Percentiles rank a stretch among this genome's conserved stretches.
Conservation (phyloP, 106 monocot genomes). For the Platanthera guangdongensis region DNA sequence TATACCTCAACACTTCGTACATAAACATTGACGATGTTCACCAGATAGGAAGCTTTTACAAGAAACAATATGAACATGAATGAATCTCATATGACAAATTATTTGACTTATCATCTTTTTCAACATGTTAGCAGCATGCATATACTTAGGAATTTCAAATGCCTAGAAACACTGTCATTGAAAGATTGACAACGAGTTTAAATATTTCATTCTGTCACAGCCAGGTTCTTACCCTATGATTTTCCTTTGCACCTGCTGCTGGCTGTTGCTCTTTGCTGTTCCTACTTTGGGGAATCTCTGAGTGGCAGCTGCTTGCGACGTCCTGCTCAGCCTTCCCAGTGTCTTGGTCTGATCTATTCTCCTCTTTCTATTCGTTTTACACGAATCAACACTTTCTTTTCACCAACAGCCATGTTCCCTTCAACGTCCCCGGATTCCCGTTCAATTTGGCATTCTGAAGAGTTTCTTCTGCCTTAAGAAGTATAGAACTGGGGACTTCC, state of each 20-base stretch:
- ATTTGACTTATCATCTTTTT: too few species aligned
- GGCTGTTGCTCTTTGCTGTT: slow-evolving; percentile 25
- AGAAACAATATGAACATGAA: too few species aligned
- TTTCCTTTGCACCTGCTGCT: slow-evolving; percentile 28
- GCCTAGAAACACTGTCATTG: too few species aligned
- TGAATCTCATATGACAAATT: too few species aligned
- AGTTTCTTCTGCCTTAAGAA: slow-evolving; percentile 33
- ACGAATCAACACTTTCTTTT: slow-evolving; percentile 28
- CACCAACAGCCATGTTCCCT: slow-evolving; percentile 3
- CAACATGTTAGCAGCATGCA: too few species aligned
- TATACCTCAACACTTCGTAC: too few species aligned
- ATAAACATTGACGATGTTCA: too few species aligned
- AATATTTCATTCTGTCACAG: background rate
- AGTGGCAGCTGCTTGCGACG: slow-evolving; percentile 24
- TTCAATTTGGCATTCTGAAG: slow-evolving; percentile 52
- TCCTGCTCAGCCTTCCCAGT: slow-evolving; percentile 36
- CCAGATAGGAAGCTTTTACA: too few species aligned
- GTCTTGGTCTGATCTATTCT: slow-evolving; percentile 47
- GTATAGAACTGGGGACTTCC: slow-evolving; percentile 17
- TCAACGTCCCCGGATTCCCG: slow-evolving; percentile 40
- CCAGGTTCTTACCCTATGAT: slow-evolving; percentile 42
- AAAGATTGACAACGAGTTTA: too few species aligned
- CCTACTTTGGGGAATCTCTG: slow-evolving; percentile 23
- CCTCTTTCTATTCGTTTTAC: slow-evolving; percentile 20
- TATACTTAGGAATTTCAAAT: too few species aligned